Base-by-base conservation (phyloP, 768 basidiomycete genomes). In the Plicaturopsis crispa region DNA sequence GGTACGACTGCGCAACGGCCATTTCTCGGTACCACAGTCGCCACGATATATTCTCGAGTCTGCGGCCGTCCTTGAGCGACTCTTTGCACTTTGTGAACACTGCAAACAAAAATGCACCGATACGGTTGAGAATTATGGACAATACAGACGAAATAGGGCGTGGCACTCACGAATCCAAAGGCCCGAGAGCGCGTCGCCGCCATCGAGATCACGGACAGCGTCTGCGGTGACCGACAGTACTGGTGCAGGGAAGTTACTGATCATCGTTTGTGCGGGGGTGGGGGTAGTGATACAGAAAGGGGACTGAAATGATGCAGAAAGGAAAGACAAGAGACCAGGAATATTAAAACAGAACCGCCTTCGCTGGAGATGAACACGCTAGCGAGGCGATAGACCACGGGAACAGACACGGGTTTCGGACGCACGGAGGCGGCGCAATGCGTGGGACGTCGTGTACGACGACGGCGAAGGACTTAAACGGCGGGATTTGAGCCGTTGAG, bases 31-130 rank as follows among this genome's bases (percentile, higher is more conserved):
- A 75, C 82, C 86, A 86, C 6, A 92, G 63, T 37, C 89, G 67
- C 89, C 89, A 93, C 3, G 84, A 79, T 38, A 92, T 80, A 51
- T 93, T 90, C 61, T 92, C 89, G 20, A 91, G 70, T 20, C 89
- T 63, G 5, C 66, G 70, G n/a, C 90, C 90, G 48, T 91, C 81
- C 49, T 82, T 72, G 3, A 92, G 63, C 2, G 78, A 78, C 47
- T 75, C 72, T 57, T 85, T 87, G 65, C 83, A 88, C 56, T 87
- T 86, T 36, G 84, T 77, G 51, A 92, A 89, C 5, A 92, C 89
- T 88, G 48, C 35, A 28, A 14, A 14, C 14, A 14, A n/a, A 8
- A 28, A 28, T 28, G 14, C 26, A 28, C 26, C n/a, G n/a, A n/a
- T n/a, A n/a, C n/a, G n/a, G n/a, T n/a, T n/a, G n/a, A n/a, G n/a